These are phyloP conservation scores for Zymoseptoria pseudotritici DNA, from an alignment of 2,329 filamentous ascomycete species.

Conservation along the genomic window DNA sequence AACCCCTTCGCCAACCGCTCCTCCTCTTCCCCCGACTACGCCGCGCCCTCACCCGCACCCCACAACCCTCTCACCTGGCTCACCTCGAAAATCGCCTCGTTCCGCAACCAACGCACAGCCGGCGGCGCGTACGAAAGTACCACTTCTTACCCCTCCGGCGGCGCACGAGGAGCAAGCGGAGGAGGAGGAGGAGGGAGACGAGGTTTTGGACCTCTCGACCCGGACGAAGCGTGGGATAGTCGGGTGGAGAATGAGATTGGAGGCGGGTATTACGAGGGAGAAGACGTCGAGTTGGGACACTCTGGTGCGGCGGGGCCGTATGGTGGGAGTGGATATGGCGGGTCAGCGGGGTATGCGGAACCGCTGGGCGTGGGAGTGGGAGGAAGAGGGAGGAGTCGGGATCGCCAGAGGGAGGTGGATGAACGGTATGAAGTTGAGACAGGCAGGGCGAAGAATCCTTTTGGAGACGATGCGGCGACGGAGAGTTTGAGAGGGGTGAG, in stretches of 20 bases:
- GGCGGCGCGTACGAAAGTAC: constrained; percentile 42
- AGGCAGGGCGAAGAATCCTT: constrained; percentile 53
- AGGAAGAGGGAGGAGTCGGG: constrained; percentile 40
- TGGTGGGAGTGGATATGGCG: constrained; percentile 33
- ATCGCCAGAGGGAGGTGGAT: constrained; percentile 42
- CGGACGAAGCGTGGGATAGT: constrained; percentile 80
- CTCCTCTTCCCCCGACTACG: constrained; percentile 25
- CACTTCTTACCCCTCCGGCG: constrained; percentile 23
- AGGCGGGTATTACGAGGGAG: constrained; percentile 62
- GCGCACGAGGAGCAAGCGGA: constrained; percentile 10
- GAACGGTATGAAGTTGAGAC: constrained; percentile 41
- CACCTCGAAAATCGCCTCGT: constrained; percentile 54
- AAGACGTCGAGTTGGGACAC: constrained; percentile 50
- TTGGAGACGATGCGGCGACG: constrained; percentile 60
- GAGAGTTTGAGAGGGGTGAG: constrained; percentile 65
- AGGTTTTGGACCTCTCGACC: constrained; percentile 64
- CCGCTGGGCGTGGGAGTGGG: constrained; percentile 21
- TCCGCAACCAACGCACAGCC: constrained; percentile 60
- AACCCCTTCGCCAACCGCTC: constrained; percentile 56
- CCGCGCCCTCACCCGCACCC: constrained; percentile 48
- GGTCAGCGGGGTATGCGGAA: constrained; percentile 6
- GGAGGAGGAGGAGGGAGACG: constrained; percentile 24
- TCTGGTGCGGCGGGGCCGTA: constrained; percentile 26
- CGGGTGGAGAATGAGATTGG: constrained; percentile 66
- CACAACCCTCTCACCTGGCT: constrained; percentile 67